A percentile compares a stretch with the other conserved stretches of the same genome.
phyloP scores from a whole-genome alignment of 257 asterid species.

The Capsicum rhomboideum region DNA sequence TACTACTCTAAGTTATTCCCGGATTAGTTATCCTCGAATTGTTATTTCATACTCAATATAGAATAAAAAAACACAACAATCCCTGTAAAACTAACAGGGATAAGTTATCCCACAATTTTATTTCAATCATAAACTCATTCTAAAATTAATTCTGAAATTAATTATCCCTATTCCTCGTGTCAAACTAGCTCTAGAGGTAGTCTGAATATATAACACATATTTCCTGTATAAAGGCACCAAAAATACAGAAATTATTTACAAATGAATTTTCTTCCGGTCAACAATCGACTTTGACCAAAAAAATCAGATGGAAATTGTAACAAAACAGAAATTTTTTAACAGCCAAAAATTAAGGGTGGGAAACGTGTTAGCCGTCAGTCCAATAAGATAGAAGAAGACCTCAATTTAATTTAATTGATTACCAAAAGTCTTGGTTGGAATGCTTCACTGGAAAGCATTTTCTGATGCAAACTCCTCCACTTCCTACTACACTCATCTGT shows the following conservation, averaged over 20 bases:
- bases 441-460: constrained; percentile 2
- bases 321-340: background rate
- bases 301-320: background rate
- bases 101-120: no score
- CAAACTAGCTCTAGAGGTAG: no score
- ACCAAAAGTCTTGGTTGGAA: background rate
- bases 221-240: background rate
- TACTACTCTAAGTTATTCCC: background rate
- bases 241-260: background rate
- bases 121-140: no score
- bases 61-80: no score
- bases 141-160: no score
- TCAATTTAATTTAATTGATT: background rate
- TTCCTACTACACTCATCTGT: background rate
- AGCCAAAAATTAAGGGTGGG: background rate
- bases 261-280: no score
- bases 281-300: background rate
- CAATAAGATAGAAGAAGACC: background rate
- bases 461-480: constrained; percentile 4
- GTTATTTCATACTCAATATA: no score
- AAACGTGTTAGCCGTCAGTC: constrained; percentile 1
- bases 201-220: background rate
- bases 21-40: no score
- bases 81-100: no score
- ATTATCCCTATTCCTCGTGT: no score